Evolutionary conservation across 495 filamentous ascomycete genomes (phyloP), one percentile per base, ranked within the genome.

Genomic region (Penicillium soppii): DNA sequence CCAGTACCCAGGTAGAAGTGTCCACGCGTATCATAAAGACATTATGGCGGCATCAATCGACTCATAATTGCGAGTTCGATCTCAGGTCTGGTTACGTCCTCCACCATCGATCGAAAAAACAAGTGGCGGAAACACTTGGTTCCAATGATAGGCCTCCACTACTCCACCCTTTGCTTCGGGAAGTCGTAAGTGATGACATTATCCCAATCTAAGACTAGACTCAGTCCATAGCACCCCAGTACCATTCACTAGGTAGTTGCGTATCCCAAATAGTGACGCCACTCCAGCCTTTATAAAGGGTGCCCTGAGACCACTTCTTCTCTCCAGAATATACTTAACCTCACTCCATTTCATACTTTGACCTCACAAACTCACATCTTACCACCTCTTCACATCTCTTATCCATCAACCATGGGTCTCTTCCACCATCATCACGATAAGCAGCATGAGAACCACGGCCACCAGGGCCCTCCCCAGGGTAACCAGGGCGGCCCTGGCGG

Each of bases 131-230:
- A 35, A 4, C 15, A 22, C 13, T 19, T 33, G 27, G 27, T 9
- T 20, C 43, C 29, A 26, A 42, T 29, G 1, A 25, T 45, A 45
- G 43, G 27, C 27, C 20, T 35, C 19, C 8, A 13, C 37, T 35
- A 15, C 29, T 33, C 43, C 43, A 45, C 43, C n/a, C 19, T 22
- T 19, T 30, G 19, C 12, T 22, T 22, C 19, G 9, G 9, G 37
- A 9, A 32, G 43, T 23, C 43, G 29, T 45, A 45, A 33, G 43
- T 33, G 27, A 32, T 45, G 43, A 30, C 43, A 33, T 33, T 7
- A 17, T 45, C 20, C 43, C 19, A 30, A 22, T 45, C 19, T 9
- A 32, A 35, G 43, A 45, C 43, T 45, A 35, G 43, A 9, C 12
- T 20, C 12, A 9, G 43, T n/a, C 19, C 19, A 35, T 19, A 45